phyloP scores from a whole-genome alignment of 2,329 filamentous ascomycete species.

The Phaeosphaeriaceae sp. region DNA sequence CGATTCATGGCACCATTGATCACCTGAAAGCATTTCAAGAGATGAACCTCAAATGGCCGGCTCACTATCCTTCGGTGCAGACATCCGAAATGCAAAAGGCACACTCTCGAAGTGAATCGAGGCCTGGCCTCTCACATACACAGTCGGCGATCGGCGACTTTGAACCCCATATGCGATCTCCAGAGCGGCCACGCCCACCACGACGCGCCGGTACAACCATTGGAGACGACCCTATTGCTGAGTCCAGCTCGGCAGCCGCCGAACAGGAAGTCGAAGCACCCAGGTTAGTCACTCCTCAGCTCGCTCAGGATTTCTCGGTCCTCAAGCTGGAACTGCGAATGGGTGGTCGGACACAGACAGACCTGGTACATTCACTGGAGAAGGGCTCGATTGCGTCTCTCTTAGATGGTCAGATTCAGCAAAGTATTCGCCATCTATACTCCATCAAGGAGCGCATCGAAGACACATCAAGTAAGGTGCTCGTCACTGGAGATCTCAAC shows the following conservation, averaged over 20 bases:
- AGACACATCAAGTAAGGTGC: slow-evolving; percentile 94
- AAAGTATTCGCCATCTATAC: slow-evolving; percentile 89
- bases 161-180: slow-evolving; percentile 46
- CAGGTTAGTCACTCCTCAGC: slow-evolving; percentile 86
- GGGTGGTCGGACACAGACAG: slow-evolving; percentile 82
- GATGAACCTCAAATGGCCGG: slow-evolving; percentile 91
- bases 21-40: slow-evolving; percentile 82
- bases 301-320: slow-evolving; percentile 94
- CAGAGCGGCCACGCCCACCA: slow-evolving; percentile 59
- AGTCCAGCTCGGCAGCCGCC: slow-evolving; percentile 75
- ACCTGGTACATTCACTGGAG: slow-evolving; percentile 92
- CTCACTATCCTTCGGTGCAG: slow-evolving; percentile 89
- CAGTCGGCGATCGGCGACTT: slow-evolving; percentile 65
- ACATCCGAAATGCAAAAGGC: slow-evolving; percentile 48
- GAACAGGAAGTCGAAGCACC: slow-evolving; percentile 66
- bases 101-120: slow-evolving; percentile 56
- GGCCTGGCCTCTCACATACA: slow-evolving; percentile 69
- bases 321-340: slow-evolving; percentile 94
- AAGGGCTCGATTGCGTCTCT: slow-evolving; percentile 89
- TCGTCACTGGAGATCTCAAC: slow-evolving; percentile 95
- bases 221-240: slow-evolving; percentile 63
- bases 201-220: slow-evolving; percentile 77
- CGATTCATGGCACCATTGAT: slow-evolving; percentile 86
- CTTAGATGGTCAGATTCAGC: slow-evolving; percentile 90
- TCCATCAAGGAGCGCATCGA: slow-evolving; percentile 92